Percentiles rank a stretch among this genome's conserved stretches.
phyloP scores from a whole-genome alignment of 108 stramenopile species.

The Pseudonitzschia multistriata region DNA sequence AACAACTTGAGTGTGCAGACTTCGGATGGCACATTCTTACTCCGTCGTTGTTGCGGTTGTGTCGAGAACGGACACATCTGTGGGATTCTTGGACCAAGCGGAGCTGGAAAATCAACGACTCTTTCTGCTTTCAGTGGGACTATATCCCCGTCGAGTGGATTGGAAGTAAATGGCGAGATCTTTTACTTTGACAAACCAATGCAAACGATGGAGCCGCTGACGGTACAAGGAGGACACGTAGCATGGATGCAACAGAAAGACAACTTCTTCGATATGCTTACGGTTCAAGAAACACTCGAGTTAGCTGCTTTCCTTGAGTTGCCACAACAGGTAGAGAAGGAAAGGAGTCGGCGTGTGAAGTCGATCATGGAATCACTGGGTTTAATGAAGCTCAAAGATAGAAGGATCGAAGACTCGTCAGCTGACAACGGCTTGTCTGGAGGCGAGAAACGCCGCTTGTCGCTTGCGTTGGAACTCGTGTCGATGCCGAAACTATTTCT shows the following conservation, averaged over 20 bases:
- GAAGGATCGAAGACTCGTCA: constrained; percentile 58
- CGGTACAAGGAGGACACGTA: constrained; percentile 56
- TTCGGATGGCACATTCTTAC: constrained; percentile 29
- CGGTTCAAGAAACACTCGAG: constrained; percentile 73
- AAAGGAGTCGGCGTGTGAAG: constrained; percentile 44
- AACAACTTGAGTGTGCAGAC: constrained; percentile 27
- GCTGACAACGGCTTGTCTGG: constrained; percentile 59
- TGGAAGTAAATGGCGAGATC: constrained; percentile 26
- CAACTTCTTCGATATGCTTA: constrained; percentile 78
- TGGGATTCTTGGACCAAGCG: constrained; percentile 68
- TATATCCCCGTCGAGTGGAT: constrained; percentile 20
- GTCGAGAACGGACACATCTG: constrained; percentile 62
- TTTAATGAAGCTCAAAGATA: constrained; percentile 47
- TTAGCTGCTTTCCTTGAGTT: constrained; percentile 73
- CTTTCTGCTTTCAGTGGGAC: constrained; percentile 24
- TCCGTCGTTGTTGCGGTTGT: constrained; percentile 52
- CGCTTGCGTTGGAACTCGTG: constrained; percentile 74
- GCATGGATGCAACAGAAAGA: constrained; percentile 83
- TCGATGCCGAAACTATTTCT: constrained; percentile 65
- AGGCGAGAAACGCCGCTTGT: constrained; percentile 79
- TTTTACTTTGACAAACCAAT: constrained; percentile 18
- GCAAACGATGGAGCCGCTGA: constrained; percentile 23
- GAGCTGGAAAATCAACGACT: constrained; percentile 58
- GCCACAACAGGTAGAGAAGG: constrained; percentile 22
- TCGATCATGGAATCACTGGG: constrained; percentile 56